Evolutionary conservation across 2,329 filamentous ascomycete genomes (phyloP).

Genomic region (Sclerotinia subarctica): DNA sequence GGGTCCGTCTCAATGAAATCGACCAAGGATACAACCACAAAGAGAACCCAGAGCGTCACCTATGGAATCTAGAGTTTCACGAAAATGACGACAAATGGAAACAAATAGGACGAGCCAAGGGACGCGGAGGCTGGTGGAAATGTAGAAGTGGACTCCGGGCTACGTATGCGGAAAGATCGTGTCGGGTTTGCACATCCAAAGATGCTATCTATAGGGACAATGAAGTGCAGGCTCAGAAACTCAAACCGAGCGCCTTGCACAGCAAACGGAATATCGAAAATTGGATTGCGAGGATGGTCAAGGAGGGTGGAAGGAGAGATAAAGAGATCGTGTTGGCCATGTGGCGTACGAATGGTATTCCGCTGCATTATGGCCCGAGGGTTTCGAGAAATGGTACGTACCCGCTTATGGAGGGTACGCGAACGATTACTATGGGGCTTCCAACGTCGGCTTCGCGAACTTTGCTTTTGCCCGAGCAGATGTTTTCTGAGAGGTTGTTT

Average conservation of each 20-base stretch:
- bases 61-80: conserved; percentile 33
- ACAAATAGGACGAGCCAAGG: conserved; percentile 20
- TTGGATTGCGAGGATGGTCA: background rate
- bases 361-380: conserved; percentile 5
- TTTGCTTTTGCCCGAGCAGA: background rate
- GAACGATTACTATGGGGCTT: background rate
- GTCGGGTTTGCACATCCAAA: conserved; percentile 21
- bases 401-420: background rate
- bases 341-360: conserved; percentile 6
- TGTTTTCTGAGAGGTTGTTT: conserved; percentile 12
- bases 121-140: conserved; percentile 34
- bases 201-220: background rate
- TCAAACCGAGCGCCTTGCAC: background rate
- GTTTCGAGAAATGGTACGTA: background rate
- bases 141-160: conserved; percentile 28
- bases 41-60: conserved; percentile 11
- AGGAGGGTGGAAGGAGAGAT: conserved; percentile 9
- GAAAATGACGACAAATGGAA: conserved; percentile 29
- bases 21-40: conserved; percentile 21
- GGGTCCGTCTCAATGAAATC: conserved; percentile 24
- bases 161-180: conserved; percentile 26
- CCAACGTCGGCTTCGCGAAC: background rate
- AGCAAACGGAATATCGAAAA: conserved; percentile 2
- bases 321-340: background rate
- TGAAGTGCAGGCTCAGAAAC: background rate